These are phyloP conservation scores for Candida sp. DNA, from an alignment of 1,139 yeast species.

Conservation along the genomic window DNA sequence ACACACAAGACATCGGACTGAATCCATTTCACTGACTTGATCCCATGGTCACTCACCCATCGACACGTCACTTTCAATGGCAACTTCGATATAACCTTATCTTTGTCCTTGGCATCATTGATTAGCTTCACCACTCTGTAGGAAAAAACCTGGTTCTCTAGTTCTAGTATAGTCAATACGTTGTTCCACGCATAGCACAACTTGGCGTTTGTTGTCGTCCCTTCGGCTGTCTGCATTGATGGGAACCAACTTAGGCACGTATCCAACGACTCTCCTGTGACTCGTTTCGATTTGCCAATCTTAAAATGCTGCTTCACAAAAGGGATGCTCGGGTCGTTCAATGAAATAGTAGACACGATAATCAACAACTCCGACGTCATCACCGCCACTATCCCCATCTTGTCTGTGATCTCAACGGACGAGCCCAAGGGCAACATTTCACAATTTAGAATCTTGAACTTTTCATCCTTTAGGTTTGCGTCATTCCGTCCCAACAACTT, in stretches of 20 bases:
- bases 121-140: constrained; percentile 29
- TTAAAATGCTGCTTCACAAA: constrained; percentile 50
- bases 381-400: constrained; percentile 63
- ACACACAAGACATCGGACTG: constrained; percentile 52
- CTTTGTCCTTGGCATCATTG: constrained; percentile 43
- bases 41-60: constrained; percentile 38
- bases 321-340: constrained; percentile 35
- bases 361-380: constrained; percentile 56
- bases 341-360: constrained; percentile 60
- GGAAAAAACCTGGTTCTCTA: constrained; percentile 39
- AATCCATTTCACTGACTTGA: constrained; percentile 67
- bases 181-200: constrained; percentile 75
- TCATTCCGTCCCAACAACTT: constrained; percentile 58
- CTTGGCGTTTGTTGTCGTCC: constrained; percentile 40
- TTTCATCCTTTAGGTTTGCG: constrained; percentile 20
- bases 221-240: constrained; percentile 32
- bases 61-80: constrained; percentile 50
- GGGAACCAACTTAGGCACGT: constrained; percentile 59
- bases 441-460: constrained; percentile 28
- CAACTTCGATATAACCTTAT: constrained; percentile 38
- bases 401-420: constrained; percentile 53
- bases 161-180: constrained; percentile 57
- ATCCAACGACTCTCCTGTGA: constrained; percentile 1
- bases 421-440: constrained; percentile 60
- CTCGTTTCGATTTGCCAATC: constrained; percentile 47